Evolutionary conservation across 495 filamentous ascomycete genomes (phyloP).

Genomic region (Polyplosphaeria fusca): DNA sequence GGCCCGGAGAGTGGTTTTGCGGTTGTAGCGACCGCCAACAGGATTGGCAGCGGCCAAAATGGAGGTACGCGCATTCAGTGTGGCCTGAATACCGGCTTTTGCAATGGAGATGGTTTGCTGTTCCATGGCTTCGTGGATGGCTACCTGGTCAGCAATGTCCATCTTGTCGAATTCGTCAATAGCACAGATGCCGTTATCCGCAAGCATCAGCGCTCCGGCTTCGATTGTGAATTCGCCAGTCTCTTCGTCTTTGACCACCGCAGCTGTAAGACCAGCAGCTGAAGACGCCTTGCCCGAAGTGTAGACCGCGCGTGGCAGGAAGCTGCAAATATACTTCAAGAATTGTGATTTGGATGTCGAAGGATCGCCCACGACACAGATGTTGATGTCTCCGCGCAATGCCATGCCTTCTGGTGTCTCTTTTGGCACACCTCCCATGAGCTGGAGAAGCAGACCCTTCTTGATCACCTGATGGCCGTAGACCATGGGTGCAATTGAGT

Average conservation of each 20-base stretch:
- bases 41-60: conserved; percentile 97
- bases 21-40: conserved; percentile 92
- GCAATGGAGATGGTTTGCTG: conserved; percentile 99
- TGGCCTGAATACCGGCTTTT: conserved; percentile 97
- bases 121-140: conserved; percentile 99
- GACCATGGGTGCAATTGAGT: conserved; percentile 94
- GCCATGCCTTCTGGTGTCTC: conserved; percentile 87
- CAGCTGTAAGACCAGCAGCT: conserved; percentile 93
- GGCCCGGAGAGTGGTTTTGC: conserved; percentile 84
- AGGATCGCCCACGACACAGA: conserved; percentile 97
- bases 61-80: conserved; percentile 88
- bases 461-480: conserved; percentile 98
- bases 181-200: conserved; percentile 93
- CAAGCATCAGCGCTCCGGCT: conserved; percentile 96
- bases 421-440: conserved; percentile 91
- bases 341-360: conserved; percentile 99
- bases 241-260: conserved; percentile 96
- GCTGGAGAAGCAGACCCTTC: conserved; percentile 89
- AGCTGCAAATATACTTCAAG: conserved; percentile 94
- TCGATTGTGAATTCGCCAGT: conserved; percentile 99
- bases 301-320: conserved; percentile 94
- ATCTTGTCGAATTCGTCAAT: conserved; percentile 99
- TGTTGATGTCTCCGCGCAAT: conserved; percentile 94
- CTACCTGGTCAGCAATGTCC: conserved; percentile 96
- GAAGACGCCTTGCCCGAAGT: conserved; percentile 98